phyloP scores from a whole-genome alignment of 2,329 filamentous ascomycete genomes.

The Ophiosphaerella herpotricha region DNA sequence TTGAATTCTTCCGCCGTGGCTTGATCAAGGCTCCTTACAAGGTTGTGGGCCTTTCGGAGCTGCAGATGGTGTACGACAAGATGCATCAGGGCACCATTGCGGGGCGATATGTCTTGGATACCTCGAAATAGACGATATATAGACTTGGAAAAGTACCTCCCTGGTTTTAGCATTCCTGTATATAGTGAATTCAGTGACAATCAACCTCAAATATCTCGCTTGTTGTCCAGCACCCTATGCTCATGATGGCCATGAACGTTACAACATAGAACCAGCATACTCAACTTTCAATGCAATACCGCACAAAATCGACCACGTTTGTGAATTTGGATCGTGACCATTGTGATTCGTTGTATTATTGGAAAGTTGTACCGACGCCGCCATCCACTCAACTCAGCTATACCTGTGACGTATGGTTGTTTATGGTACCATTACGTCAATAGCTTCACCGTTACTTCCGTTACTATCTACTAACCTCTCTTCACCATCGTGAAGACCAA shows the following conservation, averaged over 20 bases:
- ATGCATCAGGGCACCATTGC: slow-evolving; percentile 70
- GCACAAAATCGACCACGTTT: no score
- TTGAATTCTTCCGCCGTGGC: slow-evolving; percentile 86
- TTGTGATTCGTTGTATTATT: no score
- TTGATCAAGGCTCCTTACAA: slow-evolving; percentile 88
- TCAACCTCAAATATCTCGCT: no score
- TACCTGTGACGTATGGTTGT: neutral
- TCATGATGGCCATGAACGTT: no score
- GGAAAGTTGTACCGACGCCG: no score
- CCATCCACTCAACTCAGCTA: neutral
- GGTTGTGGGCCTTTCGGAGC: slow-evolving; percentile 77
- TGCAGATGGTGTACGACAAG: slow-evolving; percentile 78
- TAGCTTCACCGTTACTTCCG: slow-evolving; percentile 43
- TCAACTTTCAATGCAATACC: no score
- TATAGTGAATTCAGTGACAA: neutral
- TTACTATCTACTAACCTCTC: slow-evolving; percentile 29
- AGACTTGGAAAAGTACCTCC: neutral
- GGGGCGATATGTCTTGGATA: slow-evolving; percentile 81
- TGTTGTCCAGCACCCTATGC: no score
- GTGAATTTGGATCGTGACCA: no score
- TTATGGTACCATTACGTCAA: slow-evolving; percentile 42
- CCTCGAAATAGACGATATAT: slow-evolving; percentile 41
- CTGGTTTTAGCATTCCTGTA: neutral
- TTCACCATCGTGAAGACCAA: slow-evolving; percentile 49
- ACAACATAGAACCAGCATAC: no score